phyloP scores from a whole-genome alignment of 2,329 filamentous ascomycete species.

The Fusarium nelsonii region DNA sequence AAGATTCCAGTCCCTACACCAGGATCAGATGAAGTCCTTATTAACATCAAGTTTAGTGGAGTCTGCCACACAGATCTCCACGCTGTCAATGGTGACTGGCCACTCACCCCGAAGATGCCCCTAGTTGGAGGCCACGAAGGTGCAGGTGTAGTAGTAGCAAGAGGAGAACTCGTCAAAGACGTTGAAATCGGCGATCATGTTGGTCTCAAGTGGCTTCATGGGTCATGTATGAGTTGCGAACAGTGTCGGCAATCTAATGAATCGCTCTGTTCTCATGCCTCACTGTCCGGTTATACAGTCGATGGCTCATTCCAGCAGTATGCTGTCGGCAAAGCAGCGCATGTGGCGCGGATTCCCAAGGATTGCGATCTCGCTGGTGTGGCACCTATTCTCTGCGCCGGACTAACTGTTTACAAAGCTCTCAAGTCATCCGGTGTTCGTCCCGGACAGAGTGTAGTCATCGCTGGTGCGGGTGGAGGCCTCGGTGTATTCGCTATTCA shows the following conservation, averaged over 20 bases:
- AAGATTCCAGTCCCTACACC: constrained; percentile 83
- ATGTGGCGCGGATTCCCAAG: constrained; percentile 83
- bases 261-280: constrained; percentile 78
- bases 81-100: constrained; percentile 89
- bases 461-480: constrained; percentile 85
- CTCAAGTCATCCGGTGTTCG: constrained; percentile 80
- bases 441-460: constrained; percentile 80
- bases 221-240: constrained; percentile 81
- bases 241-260: constrained; percentile 85
- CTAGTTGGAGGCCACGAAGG: constrained; percentile 83
- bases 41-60: constrained; percentile 90
- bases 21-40: constrained; percentile 85
- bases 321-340: constrained; percentile 82
- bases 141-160: constrained; percentile 82
- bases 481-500: constrained; percentile 81
- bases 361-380: constrained; percentile 78
- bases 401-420: constrained; percentile 87
- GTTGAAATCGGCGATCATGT: constrained; percentile 83
- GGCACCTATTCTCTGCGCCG: constrained; percentile 83
- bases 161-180: constrained; percentile 79
- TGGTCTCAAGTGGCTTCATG: constrained; percentile 91
- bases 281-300: constrained; percentile 88
- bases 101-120: constrained; percentile 79
- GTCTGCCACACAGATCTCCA: constrained; percentile 85
- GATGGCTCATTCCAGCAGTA: constrained; percentile 94